These are phyloP conservation scores for Omphalea diandra DNA, from an alignment of 441 rosid genomes.

Conservation along the genomic window DNA sequence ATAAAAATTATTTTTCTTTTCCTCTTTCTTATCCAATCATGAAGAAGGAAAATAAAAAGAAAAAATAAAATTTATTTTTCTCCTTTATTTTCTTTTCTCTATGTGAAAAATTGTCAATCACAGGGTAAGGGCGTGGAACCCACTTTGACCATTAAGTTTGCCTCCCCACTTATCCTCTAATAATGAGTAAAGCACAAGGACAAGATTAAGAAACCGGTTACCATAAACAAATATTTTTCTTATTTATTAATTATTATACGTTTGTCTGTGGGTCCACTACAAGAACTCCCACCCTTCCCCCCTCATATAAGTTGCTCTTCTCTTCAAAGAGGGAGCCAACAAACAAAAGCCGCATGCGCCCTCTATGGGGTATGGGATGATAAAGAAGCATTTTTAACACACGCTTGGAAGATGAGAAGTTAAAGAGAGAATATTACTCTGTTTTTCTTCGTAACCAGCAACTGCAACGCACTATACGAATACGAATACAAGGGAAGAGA, in stretches of 20 bases:
- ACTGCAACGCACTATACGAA: not conserved
- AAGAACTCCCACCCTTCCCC: not conserved
- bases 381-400: too few relatives aligned
- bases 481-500: not conserved
- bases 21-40: too few relatives aligned
- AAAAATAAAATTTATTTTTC: too few relatives aligned
- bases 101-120: too few relatives aligned
- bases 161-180: not conserved
- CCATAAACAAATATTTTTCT: not conserved
- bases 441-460: not conserved
- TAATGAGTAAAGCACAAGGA: not conserved
- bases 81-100: too few relatives aligned
- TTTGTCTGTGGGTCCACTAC: conserved; percentile 3
- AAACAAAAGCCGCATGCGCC: not conserved
- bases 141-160: conserved; percentile 19
- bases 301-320: not conserved
- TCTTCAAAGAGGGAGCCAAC: not conserved
- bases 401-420: not conserved
- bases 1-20: too few relatives aligned
- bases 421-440: not conserved
- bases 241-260: not conserved
- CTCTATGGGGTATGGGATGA: not conserved
- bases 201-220: conserved; percentile 1
- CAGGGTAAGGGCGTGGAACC: too few relatives aligned
- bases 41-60: too few relatives aligned